Conservation (phyloP, 2,329 filamentous ascomycete genomes). For the Hypoxylon sp. region DNA sequence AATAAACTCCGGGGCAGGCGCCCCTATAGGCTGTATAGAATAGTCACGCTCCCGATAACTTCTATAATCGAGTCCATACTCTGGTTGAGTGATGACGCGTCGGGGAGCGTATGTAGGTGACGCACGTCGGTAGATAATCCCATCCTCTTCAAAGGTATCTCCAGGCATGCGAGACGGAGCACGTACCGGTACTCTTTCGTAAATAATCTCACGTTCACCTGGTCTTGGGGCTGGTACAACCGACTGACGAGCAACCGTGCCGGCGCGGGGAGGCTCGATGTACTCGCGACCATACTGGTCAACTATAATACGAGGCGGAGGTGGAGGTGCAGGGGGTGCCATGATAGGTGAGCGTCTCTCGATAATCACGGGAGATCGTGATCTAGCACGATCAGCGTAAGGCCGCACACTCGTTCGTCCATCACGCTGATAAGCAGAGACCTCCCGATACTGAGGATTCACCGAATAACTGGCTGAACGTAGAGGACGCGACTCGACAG, state of each 20-base stretch:
- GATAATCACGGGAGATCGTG: conserved; percentile 63
- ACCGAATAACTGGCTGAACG: conserved; percentile 61
- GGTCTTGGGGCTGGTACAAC: conserved; percentile 62
- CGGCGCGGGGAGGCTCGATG: conserved; percentile 66
- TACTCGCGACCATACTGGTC: conserved; percentile 90
- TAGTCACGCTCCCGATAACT: conserved; percentile 72
- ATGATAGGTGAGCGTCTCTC: conserved; percentile 65
- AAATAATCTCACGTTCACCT: conserved; percentile 71
- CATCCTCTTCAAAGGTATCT: conserved; percentile 66
- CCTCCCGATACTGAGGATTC: conserved; percentile 60
- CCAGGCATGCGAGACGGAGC: conserved; percentile 66
- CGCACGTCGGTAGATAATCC: conserved; percentile 64
- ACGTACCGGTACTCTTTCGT: conserved; percentile 74
- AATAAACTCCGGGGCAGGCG: conserved; percentile 63
- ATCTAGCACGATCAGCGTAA: conserved; percentile 64
- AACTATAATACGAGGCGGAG: conserved; percentile 79
- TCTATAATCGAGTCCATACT: conserved; percentile 68
- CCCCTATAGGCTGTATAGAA: conserved; percentile 64
- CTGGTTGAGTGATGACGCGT: conserved; percentile 74
- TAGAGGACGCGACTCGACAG: conserved; percentile 57
- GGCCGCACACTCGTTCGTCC: conserved; percentile 65
- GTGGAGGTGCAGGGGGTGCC: conserved; percentile 66
- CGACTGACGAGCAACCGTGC: conserved; percentile 63
- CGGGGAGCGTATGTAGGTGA: conserved; percentile 68
- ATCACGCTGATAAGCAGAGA: conserved; percentile 62